Evolutionary conservation across 305 asterid species (phyloP), one percentile per base, ranked within the genome.

Genomic region (Fraxinus ornus): DNA sequence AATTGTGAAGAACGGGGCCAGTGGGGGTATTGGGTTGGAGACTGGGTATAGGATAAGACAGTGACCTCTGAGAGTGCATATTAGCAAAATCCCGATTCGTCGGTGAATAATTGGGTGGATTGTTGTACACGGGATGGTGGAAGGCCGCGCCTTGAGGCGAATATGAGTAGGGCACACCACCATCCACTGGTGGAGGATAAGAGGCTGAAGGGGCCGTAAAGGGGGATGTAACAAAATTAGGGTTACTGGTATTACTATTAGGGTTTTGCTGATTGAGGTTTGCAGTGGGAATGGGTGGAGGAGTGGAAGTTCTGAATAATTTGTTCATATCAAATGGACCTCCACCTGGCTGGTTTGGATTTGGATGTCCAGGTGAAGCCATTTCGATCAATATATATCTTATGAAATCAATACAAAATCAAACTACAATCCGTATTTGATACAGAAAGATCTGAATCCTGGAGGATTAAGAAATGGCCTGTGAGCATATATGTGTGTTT

Each of bases 311-410:
- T 52, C 88, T 89, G 92, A 89, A 91, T 81, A 91, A 88, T 80
- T 89, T 93, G 62, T 90, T 90, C 90, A 93, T 86, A 89, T 93
- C 97, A 82, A 90, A 89, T 76, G 68, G 91, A 88, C 88, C 87
- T 84, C 35, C 85, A 66, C 93, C 95, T 79, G 90, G 92, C 79
- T 89, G 93, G 72, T 83, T 87, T 72, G 91, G 94, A 87, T 91
- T 93, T 9, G 73, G 73, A 64, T 52, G 28, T 64, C 73, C 35
- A 64, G 73, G 73, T 64, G 73, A 64, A 64, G 77, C 92, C 93
- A 85, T 95, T 87, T 83, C 91, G 86, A 86, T 92, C 33, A 4
- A 93, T 92, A 91, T 91, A 55, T 24, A 57, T 21, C 33, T 47
- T 21, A 13, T 10, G 33, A 64, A 64, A 64, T 9, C 33, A 24